These are phyloP conservation scores for Orbilia javanica DNA, from an alignment of 2,329 filamentous ascomycete genomes.

Conservation along the genomic window DNA sequence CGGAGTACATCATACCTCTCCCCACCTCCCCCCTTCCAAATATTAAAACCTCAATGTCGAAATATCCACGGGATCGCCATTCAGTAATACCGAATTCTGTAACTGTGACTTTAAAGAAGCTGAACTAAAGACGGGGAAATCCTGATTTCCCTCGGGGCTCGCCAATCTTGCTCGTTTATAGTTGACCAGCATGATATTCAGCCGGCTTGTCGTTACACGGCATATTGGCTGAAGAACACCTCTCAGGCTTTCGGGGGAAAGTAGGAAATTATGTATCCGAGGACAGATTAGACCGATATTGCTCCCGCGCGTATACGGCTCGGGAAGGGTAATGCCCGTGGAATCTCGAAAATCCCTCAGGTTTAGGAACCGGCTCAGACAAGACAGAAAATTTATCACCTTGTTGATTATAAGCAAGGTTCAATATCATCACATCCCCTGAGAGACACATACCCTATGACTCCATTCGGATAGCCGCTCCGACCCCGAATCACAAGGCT, in stretches of 20 bases:
- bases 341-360: conserved; percentile 23
- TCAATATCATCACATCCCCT: not conserved
- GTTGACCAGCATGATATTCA: conserved; percentile 2
- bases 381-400: conserved; percentile 1
- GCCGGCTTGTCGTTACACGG: conserved; percentile 28
- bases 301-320: conserved; percentile 2
- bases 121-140: not conserved
- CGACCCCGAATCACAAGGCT: conserved; percentile 5
- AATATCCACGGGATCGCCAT: conserved; percentile 10
- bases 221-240: conserved; percentile 7
- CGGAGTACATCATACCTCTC: conserved; percentile 14
- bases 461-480: conserved; percentile 1
- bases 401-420: not conserved
- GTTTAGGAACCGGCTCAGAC: not conserved
- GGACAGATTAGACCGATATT: not conserved
- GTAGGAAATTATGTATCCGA: not conserved
- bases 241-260: not conserved
- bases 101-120: not conserved
- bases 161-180: conserved; percentile 23
- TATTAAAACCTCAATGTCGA: conserved; percentile 18
- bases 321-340: not conserved
- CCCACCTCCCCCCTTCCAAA: not conserved
- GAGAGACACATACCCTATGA: not conserved
- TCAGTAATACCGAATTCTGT: not conserved
- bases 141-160: conserved; percentile 13